Conservation (phyloP, 352 stramenopile species). For the Phytophthora agathidicida region DNA sequence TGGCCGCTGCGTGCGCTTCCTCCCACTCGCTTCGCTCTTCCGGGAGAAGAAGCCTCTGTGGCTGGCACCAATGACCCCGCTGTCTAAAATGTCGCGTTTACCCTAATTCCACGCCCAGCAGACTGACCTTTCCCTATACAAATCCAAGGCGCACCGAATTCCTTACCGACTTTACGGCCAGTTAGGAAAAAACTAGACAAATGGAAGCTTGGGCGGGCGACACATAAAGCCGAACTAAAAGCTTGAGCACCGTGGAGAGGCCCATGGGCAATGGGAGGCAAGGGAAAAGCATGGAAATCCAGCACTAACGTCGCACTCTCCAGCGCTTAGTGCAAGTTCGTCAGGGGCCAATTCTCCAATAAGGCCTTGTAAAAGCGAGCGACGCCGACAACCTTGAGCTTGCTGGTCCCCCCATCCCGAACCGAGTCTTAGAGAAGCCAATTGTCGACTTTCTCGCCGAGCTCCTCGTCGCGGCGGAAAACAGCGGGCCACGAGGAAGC, state of each 20-base stretch:
- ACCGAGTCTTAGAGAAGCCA: slow-evolving; percentile 21
- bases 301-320: not conserved
- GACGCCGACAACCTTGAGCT: slow-evolving; percentile 12
- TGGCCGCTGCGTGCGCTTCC: too few species aligned
- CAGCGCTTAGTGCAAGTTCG: not conserved
- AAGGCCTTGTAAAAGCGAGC: slow-evolving; percentile 32
- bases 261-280: too few species aligned
- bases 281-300: slow-evolving; percentile 5
- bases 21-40: slow-evolving; percentile 23
- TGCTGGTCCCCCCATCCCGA: slow-evolving; percentile 30
- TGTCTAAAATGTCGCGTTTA: slow-evolving; percentile 26
- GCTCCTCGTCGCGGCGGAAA: slow-evolving; percentile 19
- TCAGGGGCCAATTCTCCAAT: slow-evolving; percentile 18
- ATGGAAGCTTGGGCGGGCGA: not conserved
- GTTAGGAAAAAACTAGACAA: too few species aligned
- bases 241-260: slow-evolving; percentile 1
- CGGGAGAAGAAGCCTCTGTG: slow-evolving; percentile 36
- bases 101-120: slow-evolving; percentile 14
- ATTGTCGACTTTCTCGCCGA: slow-evolving; percentile 23
- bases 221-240: too few species aligned
- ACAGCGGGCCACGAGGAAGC: slow-evolving; percentile 27
- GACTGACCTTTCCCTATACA: slow-evolving; percentile 24
- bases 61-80: slow-evolving; percentile 5
- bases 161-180: slow-evolving; percentile 11
- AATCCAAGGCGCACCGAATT: slow-evolving; percentile 38